phyloP scores from a whole-genome alignment of 2,329 filamentous ascomycete species.

The Gaeumannomyces sp. region DNA sequence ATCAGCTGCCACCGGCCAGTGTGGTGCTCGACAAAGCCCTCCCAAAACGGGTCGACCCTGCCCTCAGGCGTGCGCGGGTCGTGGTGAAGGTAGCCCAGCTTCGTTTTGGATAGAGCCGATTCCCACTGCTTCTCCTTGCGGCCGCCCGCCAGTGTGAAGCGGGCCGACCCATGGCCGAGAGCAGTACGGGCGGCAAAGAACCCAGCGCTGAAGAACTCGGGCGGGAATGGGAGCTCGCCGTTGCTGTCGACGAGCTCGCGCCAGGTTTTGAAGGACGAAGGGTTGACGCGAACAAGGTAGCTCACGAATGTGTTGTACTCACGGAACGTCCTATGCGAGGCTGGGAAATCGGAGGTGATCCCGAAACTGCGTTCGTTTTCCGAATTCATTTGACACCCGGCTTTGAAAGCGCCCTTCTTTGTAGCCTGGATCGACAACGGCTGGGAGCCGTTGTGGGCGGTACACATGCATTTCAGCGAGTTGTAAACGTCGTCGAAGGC shows the following conservation, averaged over 20 bases:
- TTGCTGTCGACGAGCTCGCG: neutral
- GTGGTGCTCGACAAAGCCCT: constrained; percentile 1
- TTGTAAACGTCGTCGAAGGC: neutral
- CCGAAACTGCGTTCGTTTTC: neutral
- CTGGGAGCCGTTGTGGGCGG: neutral
- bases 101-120: neutral
- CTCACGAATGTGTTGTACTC: neutral
- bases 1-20: neutral
- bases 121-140: neutral
- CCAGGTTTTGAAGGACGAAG: neutral
- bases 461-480: neutral
- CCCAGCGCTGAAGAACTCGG: neutral
- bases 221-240: neutral
- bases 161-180: neutral
- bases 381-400: neutral
- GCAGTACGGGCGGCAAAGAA: constrained; percentile 5
- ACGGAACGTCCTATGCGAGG: neutral
- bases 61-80: neutral
- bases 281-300: neutral
- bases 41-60: neutral
- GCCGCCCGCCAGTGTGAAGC: neutral
- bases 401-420: neutral
- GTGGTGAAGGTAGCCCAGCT: neutral
- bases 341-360: neutral
- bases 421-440: too few relatives aligned